Percentiles rank a stretch among this genome's conserved stretches.
phyloP scores from a whole-genome alignment of 1,284 basidiomycete genomes.

The Cutaneotrichosporon curvatum region DNA sequence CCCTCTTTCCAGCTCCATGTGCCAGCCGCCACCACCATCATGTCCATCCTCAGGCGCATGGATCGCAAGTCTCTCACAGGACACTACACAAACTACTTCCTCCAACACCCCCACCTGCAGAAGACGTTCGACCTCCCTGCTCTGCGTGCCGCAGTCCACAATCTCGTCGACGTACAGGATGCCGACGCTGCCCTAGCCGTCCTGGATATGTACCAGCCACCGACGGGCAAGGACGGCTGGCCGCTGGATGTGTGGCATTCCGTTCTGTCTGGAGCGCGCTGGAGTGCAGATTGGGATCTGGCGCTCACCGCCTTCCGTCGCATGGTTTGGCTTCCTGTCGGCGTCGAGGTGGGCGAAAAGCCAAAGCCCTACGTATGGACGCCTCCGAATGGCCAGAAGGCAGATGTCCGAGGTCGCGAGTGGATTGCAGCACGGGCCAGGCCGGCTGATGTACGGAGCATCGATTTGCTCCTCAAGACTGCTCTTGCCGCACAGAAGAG shows the following conservation, averaged over 20 bases:
- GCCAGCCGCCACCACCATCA: constrained; percentile 18
- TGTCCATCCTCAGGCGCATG: constrained; percentile 14
- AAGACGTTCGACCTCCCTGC: constrained; percentile 13
- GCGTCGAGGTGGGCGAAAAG: constrained; percentile 10
- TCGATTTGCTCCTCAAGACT: constrained; percentile 25
- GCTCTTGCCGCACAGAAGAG: constrained; percentile 14
- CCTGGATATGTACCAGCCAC: constrained; percentile 25
- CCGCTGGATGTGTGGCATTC: constrained; percentile 19
- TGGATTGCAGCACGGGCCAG: constrained; percentile 13
- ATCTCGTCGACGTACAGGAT: constrained; percentile 16
- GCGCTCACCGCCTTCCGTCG: constrained; percentile 26
- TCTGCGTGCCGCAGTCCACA: constrained; percentile 8
- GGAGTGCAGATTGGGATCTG: constrained; percentile 29
- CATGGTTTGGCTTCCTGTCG: constrained; percentile 22
- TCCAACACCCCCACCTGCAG: constrained; percentile 10
- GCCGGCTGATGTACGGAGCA: constrained; percentile 14
- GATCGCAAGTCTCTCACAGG: constrained; percentile 9
- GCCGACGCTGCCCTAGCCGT: constrained; percentile 15
- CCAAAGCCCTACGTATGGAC: constrained; percentile 6
- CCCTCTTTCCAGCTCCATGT: constrained; percentile 17
- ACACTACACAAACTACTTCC: constrained; percentile 20
- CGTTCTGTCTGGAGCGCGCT: constrained; percentile 27
- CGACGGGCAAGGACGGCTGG: constrained; percentile 23
- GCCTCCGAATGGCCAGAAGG: constrained; percentile 16
- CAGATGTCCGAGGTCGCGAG: constrained; percentile 13